Base-by-base conservation (phyloP, 2,329 filamentous ascomycete genomes). In the Cercospora berteroae region DNA sequence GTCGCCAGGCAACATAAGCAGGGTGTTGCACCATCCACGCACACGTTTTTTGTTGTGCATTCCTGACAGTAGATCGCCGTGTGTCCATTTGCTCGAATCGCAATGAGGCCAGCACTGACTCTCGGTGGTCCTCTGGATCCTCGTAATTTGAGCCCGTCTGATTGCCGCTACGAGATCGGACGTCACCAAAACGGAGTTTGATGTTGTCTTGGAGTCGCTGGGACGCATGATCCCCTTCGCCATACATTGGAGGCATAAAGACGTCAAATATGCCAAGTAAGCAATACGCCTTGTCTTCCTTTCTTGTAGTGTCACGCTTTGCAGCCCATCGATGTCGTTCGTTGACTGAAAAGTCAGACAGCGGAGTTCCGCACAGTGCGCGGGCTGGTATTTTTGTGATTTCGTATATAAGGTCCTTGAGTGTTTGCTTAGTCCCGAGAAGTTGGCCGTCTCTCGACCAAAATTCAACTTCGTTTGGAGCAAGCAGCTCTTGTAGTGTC, bases 221-320 rank as follows among this genome's bases (percentile, higher is more conserved):
- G 27, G 23, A 25, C 9, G 48, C 60, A 8, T 64, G 20, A 8
- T 52, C 33, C 3, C 75, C 74, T 58, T 77, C 76, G 0, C 82
- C 81, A 57, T 83, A 83, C 0, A 83, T 60, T 0, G 82, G 69
- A 0, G 81, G 77, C 77, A 84, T 80, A 29, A 79, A 76, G 20
- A 84, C 75, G 1, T 74, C 74, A 29, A 84, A 83, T 0, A 84
- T 74, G 0, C 82, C 82, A 3, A 84, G 65, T 0, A 84, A 72
- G 5, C 76, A 82, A 56, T 84, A 84, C 0, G 80, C 81, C 16
- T 75, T 74, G 39, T 84, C 82, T 59, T 84, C 82, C 4, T 3
- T 20, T 18, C 8, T 56, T 12, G 25, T 63, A 3, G 60, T 63
- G 0, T 52, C 10, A 3, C 60, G 60, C 0, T 23, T n/a, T 2